Evolutionary conservation across 176 grass and related monocot genomes (phyloP), one percentile per base, ranked within the genome.

Genomic region (Secale cereale): DNA sequence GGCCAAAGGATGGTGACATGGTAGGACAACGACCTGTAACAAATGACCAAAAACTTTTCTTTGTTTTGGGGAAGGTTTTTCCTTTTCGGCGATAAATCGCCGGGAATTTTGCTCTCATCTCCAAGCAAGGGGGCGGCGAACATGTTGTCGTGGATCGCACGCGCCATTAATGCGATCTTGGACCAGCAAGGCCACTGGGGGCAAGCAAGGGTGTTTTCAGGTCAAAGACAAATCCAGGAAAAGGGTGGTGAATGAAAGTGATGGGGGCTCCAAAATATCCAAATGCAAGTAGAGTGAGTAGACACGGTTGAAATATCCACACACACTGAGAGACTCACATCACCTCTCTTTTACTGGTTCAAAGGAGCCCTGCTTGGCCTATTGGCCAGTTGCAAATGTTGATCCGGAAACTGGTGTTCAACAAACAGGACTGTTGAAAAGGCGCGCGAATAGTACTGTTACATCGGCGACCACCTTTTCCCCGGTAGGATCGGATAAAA

Each of bases 161-260:
- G 76, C 80, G 46, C 60, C 85, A 91, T 87, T 29, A 91, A 87
- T 91, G 81, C 68, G 1, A 35, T 6, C 69, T 84, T 87, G 52
- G 81, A 91, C 81, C 85, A 69, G 69, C 60, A 36, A 84, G 59
- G 35, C 35, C 33, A 12, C 54, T 4, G 31, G 45, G 39, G 33
- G 80, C 82, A 61, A n/a, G 10, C 71, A 39, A 79, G 70, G 14
- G 7, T 50, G 7, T 30, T 81, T 83, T 85, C 40, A 81, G 77
- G 89, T 91, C 89, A 87, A 87, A 83, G 40, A 65, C 70, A 85
- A 87, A 81, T 82, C 77, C 70, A 65, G 70, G 54, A 65, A 81
- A 91, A 40, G 39, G 84, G 61, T 74, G 85, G 61, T 31, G 70
- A 16, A 62, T 50, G 85, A 87, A 4, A 29, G 75, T n/a, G 76